Percentiles rank a stretch among this genome's conserved stretches.
phyloP scores from a whole-genome alignment of 2,329 filamentous ascomycete genomes.

The Fusarium zealandicum region DNA sequence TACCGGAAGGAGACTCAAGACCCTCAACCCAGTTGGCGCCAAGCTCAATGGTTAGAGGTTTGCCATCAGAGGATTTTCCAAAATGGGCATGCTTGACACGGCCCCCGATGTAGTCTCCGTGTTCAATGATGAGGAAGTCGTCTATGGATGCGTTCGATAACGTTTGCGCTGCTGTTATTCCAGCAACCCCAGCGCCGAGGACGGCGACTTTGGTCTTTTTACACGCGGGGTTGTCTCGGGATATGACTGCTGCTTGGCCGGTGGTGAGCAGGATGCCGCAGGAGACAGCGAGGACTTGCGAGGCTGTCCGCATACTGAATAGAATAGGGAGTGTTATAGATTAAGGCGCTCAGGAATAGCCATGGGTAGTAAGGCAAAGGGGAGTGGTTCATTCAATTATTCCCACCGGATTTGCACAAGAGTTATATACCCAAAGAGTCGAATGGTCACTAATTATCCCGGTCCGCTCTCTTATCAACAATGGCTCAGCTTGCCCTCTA shows the following conservation, averaged over 20 bases:
- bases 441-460: too few relatives aligned
- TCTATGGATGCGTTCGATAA: constrained; percentile 65
- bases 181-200: constrained; percentile 66
- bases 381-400: not conserved
- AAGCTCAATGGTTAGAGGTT: constrained; percentile 66
- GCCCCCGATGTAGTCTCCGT: constrained; percentile 68
- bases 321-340: not conserved
- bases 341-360: not conserved
- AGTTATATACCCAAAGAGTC: too few relatives aligned
- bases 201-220: constrained; percentile 45
- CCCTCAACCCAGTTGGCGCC: constrained; percentile 69
- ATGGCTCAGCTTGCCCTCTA: too few relatives aligned
- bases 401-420: too few relatives aligned
- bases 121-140: constrained; percentile 72
- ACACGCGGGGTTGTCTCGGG: constrained; percentile 28
- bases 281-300: constrained; percentile 12
- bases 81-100: constrained; percentile 66
- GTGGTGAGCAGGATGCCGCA: constrained; percentile 6
- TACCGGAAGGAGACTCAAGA: constrained; percentile 29
- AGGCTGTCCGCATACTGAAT: constrained; percentile 4
- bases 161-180: constrained; percentile 70
- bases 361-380: not conserved
- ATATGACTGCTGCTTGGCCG: constrained; percentile 19
- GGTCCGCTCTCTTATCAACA: too few relatives aligned
- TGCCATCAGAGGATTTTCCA: constrained; percentile 57